Conservation (phyloP, 805 yeast genomes). For the Yamadazyma tumulicola region DNA sequence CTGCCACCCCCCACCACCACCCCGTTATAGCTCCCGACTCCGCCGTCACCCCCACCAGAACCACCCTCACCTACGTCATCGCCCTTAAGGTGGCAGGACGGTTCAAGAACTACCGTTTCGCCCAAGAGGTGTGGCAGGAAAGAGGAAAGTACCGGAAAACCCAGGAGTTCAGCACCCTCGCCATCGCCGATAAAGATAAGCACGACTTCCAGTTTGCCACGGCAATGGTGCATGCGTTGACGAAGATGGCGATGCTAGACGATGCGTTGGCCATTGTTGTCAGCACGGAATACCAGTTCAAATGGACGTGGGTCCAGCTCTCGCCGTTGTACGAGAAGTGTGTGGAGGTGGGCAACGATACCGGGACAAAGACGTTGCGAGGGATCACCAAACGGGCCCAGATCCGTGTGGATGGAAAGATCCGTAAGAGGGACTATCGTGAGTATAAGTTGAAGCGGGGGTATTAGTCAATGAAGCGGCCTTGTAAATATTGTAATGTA, state of each 20-base stretch:
- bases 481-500: slow-evolving; percentile 4
- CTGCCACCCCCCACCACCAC: not conserved
- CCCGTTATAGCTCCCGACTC: no score
- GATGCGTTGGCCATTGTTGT: slow-evolving; percentile 70
- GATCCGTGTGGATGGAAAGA: slow-evolving; percentile 35
- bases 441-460: slow-evolving; percentile 30
- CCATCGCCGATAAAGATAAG: slow-evolving; percentile 33
- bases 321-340: slow-evolving; percentile 27
- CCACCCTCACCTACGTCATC: slow-evolving; percentile 51
- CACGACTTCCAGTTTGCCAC: slow-evolving; percentile 70
- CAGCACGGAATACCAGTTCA: slow-evolving; percentile 64
- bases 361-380: slow-evolving; percentile 26
- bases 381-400: slow-evolving; percentile 36
- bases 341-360: slow-evolving; percentile 28
- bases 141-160: slow-evolving; percentile 72
- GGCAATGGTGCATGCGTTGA: slow-evolving; percentile 60
- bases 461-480: slow-evolving; percentile 14
- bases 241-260: slow-evolving; percentile 49
- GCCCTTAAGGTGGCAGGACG: slow-evolving; percentile 65
- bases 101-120: slow-evolving; percentile 53
- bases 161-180: slow-evolving; percentile 39
- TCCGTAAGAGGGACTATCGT: slow-evolving; percentile 32
- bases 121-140: slow-evolving; percentile 69
- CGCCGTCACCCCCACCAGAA: slow-evolving; percentile 1
- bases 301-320: slow-evolving; percentile 56